A percentile compares a stretch with the other conserved stretches of the same genome.
These are phyloP conservation scores for Zygosaccharomyces pseudobailii DNA, from an alignment of 1,139 yeast genomes.

Conservation along the genomic window DNA sequence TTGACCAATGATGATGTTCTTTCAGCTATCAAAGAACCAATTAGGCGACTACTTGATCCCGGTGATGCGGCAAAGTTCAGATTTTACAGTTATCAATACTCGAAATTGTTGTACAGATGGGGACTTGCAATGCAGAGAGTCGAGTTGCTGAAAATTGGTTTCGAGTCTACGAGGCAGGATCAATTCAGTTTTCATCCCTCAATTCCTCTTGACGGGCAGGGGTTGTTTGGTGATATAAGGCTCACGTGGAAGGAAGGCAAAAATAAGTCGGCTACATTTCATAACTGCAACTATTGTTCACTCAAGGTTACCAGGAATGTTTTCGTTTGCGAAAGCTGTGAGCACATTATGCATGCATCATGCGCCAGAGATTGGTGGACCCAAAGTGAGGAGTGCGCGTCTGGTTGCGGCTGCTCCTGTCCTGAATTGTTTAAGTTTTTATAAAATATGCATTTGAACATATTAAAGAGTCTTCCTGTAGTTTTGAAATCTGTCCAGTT, in stretches of 20 bases:
- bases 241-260: constrained; percentile 24
- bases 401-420: constrained; percentile 89
- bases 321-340: constrained; percentile 68
- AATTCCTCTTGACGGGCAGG: constrained; percentile 9
- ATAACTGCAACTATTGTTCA: constrained; percentile 62
- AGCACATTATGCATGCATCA: constrained; percentile 69
- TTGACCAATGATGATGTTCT: constrained; percentile 52
- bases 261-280: constrained; percentile 18
- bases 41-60: constrained; percentile 45
- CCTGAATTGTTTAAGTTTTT: constrained; percentile 32
- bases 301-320: constrained; percentile 56
- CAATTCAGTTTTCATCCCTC: constrained; percentile 18
- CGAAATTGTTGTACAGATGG: constrained; percentile 78
- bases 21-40: constrained; percentile 48
- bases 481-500: neutral
- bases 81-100: constrained; percentile 65
- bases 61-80: constrained; percentile 44
- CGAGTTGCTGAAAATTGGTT: constrained; percentile 72
- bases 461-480: too few species aligned
- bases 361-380: constrained; percentile 87
- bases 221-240: constrained; percentile 24
- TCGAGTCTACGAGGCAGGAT: constrained; percentile 30
- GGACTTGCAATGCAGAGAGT: constrained; percentile 72
- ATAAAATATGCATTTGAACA: neutral
- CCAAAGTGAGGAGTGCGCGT: constrained; percentile 61